Conservation (phyloP, 192 early-diverging fungal species). For the Backusella westeae region DNA sequence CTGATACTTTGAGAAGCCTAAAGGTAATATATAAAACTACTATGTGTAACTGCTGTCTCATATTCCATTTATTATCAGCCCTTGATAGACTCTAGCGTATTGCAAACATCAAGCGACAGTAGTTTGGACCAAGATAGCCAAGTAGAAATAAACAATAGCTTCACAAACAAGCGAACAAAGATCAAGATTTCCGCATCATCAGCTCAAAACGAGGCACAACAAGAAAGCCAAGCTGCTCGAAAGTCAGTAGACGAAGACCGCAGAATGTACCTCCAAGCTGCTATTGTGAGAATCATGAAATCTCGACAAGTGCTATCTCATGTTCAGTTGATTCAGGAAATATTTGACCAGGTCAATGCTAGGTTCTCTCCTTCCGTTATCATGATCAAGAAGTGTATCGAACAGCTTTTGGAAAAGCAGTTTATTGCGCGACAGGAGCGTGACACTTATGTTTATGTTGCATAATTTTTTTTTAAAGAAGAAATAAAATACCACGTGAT, state of each 20-base stretch:
- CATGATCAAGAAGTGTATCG: constrained; percentile 83
- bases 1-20: constrained; percentile 57
- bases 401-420: constrained; percentile 82
- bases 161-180: constrained; percentile 72
- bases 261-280: constrained; percentile 75
- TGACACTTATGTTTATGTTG: constrained; percentile 69
- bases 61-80: constrained; percentile 31
- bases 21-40: constrained; percentile 43
- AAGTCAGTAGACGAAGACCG: constrained; percentile 79
- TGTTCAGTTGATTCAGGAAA: constrained; percentile 68
- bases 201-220: constrained; percentile 55
- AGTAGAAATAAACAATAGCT: neutral
- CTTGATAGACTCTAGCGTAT: constrained; percentile 52
- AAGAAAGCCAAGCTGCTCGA: constrained; percentile 58
- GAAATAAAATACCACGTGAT: neutral
- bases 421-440: constrained; percentile 65
- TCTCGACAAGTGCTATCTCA: constrained; percentile 65
- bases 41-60: neutral
- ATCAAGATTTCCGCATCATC: constrained; percentile 63
- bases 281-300: constrained; percentile 89
- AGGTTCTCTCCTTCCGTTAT: constrained; percentile 70
- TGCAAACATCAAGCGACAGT: constrained; percentile 22
- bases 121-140: constrained; percentile 40
- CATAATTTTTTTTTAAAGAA: constrained; percentile 36
- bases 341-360: constrained; percentile 66